Conservation (phyloP, 768 basidiomycete genomes). For the Holtermanniella nyarrowii region DNA sequence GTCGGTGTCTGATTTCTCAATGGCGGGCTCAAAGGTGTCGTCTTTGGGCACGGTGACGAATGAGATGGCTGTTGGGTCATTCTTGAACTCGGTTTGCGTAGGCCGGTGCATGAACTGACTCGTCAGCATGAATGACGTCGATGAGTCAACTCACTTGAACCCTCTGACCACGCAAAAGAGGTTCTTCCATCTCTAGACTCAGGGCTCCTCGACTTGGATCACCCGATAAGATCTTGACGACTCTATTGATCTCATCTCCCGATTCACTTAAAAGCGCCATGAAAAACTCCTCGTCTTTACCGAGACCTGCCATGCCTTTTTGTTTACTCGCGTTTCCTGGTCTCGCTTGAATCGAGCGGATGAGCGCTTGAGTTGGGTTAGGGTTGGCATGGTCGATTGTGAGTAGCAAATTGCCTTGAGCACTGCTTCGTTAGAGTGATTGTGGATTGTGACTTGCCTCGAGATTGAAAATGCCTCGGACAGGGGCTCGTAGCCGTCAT, state of each 20-base stretch:
- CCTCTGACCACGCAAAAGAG: slow-evolving; percentile 25
- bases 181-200: slow-evolving; percentile 35
- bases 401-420: slow-evolving; percentile 39
- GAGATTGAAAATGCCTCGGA: slow-evolving; percentile 12
- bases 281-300: slow-evolving; percentile 40
- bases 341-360: slow-evolving; percentile 28
- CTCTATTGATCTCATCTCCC: slow-evolving; percentile 4
- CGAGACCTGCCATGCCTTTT: slow-evolving; percentile 12
- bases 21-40: neutral
- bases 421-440: too few species aligned
- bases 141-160: slow-evolving; percentile 26
- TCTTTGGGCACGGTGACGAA: neutral
- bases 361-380: slow-evolving; percentile 37
- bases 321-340: slow-evolving; percentile 1
- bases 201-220: slow-evolving; percentile 39
- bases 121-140: neutral
- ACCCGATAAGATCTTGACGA: slow-evolving; percentile 37
- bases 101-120: neutral
- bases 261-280: slow-evolving; percentile 17
- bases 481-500: slow-evolving; percentile 23
- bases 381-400: slow-evolving; percentile 12
- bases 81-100: slow-evolving; percentile 14
- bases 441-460: slow-evolving; percentile 16
- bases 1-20: neutral
- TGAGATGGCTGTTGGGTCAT: neutral